These are phyloP conservation scores for Arachnomyces sp. DNA, from an alignment of 2,329 filamentous ascomycete genomes.

Conservation along the genomic window DNA sequence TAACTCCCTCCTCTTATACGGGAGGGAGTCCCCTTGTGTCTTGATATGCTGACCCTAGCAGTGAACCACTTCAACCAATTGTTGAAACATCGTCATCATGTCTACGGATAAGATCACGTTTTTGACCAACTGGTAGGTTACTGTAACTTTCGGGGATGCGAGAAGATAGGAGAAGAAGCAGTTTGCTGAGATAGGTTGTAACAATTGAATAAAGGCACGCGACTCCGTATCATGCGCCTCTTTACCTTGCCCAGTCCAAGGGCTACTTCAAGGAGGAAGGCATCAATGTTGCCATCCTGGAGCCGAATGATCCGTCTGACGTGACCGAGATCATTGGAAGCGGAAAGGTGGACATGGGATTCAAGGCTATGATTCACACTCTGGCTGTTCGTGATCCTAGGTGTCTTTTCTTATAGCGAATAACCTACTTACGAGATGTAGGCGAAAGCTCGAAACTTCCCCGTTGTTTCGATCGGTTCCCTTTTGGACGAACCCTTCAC, in stretches of 20 bases:
- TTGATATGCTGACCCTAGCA: slow-evolving; percentile 23
- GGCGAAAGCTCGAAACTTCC: slow-evolving; percentile 69
- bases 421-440: slow-evolving; percentile 20
- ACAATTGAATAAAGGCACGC: slow-evolving; percentile 55
- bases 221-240: slow-evolving; percentile 70
- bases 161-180: neutral
- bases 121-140: slow-evolving; percentile 68
- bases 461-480: slow-evolving; percentile 64
- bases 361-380: slow-evolving; percentile 80
- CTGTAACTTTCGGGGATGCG: slow-evolving; percentile 5
- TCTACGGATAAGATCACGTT: slow-evolving; percentile 80
- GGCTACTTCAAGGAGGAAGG: slow-evolving; percentile 68
- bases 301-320: slow-evolving; percentile 73
- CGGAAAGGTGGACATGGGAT: slow-evolving; percentile 68
- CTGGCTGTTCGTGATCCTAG: slow-evolving; percentile 49
- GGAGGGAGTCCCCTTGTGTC: neutral
- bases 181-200: slow-evolving; percentile 19
- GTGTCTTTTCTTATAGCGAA: slow-evolving; percentile 4
- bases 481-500: slow-evolving; percentile 75
- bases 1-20: slow-evolving; percentile 16
- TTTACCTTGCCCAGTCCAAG: slow-evolving; percentile 69
- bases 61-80: slow-evolving; percentile 14
- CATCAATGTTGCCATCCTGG: slow-evolving; percentile 68
- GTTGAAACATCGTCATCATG: slow-evolving; percentile 49
- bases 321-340: slow-evolving; percentile 75